Evolutionary conservation across 2,329 filamentous ascomycete genomes (phyloP).

Genomic region (Claviceps sp.): DNA sequence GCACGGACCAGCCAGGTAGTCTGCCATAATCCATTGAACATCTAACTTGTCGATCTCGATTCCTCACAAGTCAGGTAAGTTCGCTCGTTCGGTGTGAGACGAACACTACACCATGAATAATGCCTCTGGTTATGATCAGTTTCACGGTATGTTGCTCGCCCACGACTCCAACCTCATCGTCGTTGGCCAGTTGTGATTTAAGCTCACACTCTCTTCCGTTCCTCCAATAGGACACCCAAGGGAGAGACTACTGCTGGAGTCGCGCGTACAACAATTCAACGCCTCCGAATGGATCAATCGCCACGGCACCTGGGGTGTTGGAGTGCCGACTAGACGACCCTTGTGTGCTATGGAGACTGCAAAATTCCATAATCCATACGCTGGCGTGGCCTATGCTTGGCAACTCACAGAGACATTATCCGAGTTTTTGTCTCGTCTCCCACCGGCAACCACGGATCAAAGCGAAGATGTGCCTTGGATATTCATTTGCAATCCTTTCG

Average conservation of each 20-base stretch:
- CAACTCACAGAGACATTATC: conserved; percentile 50
- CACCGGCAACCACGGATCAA: conserved; percentile 46
- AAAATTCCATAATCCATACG: conserved; percentile 44
- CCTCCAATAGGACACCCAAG: conserved; percentile 39
- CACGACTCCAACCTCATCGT: background rate
- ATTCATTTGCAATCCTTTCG: conserved; percentile 54
- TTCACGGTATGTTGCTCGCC: background rate
- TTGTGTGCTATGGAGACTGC: conserved; percentile 8
- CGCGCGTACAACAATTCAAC: conserved; percentile 38
- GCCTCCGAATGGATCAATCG: conserved; percentile 27
- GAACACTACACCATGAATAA: background rate
- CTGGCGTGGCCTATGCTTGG: conserved; percentile 41
- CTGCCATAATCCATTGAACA: background rate
- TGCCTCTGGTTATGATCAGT: background rate
- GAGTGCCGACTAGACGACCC: conserved; percentile 1
- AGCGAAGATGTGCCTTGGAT: conserved; percentile 49
- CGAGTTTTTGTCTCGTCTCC: conserved; percentile 54
- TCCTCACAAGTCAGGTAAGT: background rate
- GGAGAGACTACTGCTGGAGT: conserved; percentile 31
- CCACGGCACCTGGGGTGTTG: conserved; percentile 1
- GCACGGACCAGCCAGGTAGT: background rate
- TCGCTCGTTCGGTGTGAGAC: background rate
- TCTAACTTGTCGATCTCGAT: background rate
- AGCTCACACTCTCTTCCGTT: background rate
- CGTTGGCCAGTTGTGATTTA: background rate